Base-by-base conservation (phyloP, 2,329 filamentous ascomycete genomes). In the Diatrype stigma region DNA sequence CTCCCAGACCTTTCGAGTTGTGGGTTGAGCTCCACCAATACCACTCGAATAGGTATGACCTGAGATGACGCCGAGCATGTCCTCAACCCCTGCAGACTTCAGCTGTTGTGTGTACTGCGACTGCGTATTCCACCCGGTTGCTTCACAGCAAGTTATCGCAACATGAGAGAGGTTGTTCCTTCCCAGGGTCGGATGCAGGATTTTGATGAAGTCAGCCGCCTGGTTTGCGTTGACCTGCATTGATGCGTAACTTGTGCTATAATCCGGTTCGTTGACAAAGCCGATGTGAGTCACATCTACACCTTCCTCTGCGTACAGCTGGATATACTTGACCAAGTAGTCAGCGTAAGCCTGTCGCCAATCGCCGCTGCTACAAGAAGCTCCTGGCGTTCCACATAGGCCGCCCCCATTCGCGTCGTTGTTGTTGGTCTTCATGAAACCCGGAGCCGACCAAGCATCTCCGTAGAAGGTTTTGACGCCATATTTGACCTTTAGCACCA, bases 191-290 rank as follows among this genome's bases (percentile, higher is more conserved):
- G 70, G 66, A 47, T 69, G 66, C 42, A 81, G 68, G n/a, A 76
- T 67, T 51, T 67, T 62, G 64, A 81, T 75, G 61, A 81, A 79
- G 38, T 76, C 72, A 44, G 73, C 76, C 3, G 76, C 76, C 64
- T 79, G 68, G 16, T 65, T 69, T 48, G 72, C 73, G 30, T 69
- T 64, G 8, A 71, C 73, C 30, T 67, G 64, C 76, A 80, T 80
- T 6, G 68, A 70, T 11, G 76, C 75, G 54, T 77, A 75, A 26
- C 40, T 56, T 38, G 49, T 52, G 23, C 46, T 49, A 21, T 48
- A 53, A 28, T 56, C 51, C 37, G 53, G 48, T 46, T 53, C 48
- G 46, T 53, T 54, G 45, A 52, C 40, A 38, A 49, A 47, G 49
- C 44, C n/a, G 35, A 52, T 19, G 42, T 51, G 49, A 35, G 42